Conservation (phyloP, 192 early-diverging fungal genomes). For the Entomortierella lignicola region DNA sequence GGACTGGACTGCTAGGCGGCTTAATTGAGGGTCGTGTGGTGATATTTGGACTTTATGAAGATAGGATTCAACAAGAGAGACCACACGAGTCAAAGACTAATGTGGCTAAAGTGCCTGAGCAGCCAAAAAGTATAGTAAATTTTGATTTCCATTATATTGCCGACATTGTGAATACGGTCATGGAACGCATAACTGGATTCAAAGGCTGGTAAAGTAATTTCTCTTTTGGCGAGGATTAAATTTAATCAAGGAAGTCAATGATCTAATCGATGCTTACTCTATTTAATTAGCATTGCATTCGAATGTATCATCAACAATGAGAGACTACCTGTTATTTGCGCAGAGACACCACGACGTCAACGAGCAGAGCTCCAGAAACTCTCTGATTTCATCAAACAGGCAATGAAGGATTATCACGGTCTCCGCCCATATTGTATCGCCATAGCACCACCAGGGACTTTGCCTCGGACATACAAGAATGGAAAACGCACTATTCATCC, state of each 20-base stretch:
- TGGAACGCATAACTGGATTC: slow-evolving; percentile 30
- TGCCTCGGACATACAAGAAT: slow-evolving; percentile 77
- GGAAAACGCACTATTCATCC: slow-evolving; percentile 71
- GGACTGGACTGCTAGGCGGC: slow-evolving; percentile 78
- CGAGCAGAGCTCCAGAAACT: slow-evolving; percentile 59
- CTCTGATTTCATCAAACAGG: slow-evolving; percentile 54
- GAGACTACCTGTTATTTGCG: slow-evolving; percentile 74
- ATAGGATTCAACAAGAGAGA: slow-evolving; percentile 64
- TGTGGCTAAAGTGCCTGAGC: neutral
- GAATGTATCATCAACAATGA: slow-evolving; percentile 72
- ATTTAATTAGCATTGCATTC: slow-evolving; percentile 62
- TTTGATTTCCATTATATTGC: slow-evolving; percentile 22
- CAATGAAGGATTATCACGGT: slow-evolving; percentile 67
- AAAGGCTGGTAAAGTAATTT: slow-evolving; percentile 50
- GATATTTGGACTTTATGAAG: slow-evolving; percentile 78
- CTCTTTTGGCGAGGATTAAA: no score
- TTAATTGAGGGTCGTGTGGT: slow-evolving; percentile 76
- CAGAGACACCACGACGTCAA: slow-evolving; percentile 63
- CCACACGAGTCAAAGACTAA: neutral
- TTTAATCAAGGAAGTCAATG: no score
- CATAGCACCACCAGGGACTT: slow-evolving; percentile 62
- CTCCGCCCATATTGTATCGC: slow-evolving; percentile 69
- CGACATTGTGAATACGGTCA: slow-evolving; percentile 41
- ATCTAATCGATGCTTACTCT: neutral
- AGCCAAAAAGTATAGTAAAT: neutral